phyloP scores from a whole-genome alignment of 768 basidiomycete genomes.

The Dioszegia hungarica region DNA sequence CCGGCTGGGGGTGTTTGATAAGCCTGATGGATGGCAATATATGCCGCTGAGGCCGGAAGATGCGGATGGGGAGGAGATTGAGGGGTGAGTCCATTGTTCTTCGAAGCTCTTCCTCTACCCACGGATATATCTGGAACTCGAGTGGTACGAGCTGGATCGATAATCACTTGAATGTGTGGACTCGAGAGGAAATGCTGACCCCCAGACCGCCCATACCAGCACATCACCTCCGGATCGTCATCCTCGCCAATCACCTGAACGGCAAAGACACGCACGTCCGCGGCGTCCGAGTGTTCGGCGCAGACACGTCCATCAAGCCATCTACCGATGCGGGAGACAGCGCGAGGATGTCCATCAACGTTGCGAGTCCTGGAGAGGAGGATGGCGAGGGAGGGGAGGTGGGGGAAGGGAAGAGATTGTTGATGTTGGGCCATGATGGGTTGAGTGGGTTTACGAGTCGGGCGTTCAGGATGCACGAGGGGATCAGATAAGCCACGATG shows the following conservation, averaged over 20 bases:
- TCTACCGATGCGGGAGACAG: conserved; percentile 12
- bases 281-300: conserved; percentile 80
- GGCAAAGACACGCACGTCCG: conserved; percentile 98
- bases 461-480: conserved; percentile 71
- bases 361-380: neutral
- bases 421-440: conserved; percentile 57
- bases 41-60: conserved; percentile 43
- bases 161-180: neutral
- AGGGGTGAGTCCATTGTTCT: conserved; percentile 58
- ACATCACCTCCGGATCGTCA: conserved; percentile 82
- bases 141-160: no score
- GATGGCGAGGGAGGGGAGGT: neutral
- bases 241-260: conserved; percentile 92
- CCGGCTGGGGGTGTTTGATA: conserved; percentile 67
- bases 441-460: conserved; percentile 65
- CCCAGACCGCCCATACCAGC: conserved; percentile 77
- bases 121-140: no score
- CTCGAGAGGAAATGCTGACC: neutral
- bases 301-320: conserved; percentile 41
- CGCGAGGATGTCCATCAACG: neutral
- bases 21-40: conserved; percentile 88
- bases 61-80: conserved; percentile 61
- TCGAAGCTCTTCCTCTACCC: neutral
- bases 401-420: conserved; percentile 21
- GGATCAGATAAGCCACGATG: conserved; percentile 66